Evolutionary conservation across 2,329 filamentous ascomycete species (phyloP), one percentile per base, ranked within the genome.

Genomic region (Trichoderma hamatum): DNA sequence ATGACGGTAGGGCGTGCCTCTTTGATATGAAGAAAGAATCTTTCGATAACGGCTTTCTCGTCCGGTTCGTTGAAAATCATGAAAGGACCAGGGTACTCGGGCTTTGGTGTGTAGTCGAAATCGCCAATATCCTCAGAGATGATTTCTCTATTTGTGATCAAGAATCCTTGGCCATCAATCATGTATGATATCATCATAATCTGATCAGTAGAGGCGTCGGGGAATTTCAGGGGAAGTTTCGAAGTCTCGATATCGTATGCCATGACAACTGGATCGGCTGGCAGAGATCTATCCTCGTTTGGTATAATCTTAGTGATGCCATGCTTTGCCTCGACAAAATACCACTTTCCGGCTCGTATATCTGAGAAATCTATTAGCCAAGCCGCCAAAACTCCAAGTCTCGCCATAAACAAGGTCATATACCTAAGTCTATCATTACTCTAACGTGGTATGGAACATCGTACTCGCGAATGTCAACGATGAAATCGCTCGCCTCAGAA

Each of bases 181-280:
- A 99, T 99, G 83, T 99, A 99, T 36, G 96, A 99, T 79, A 99
- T 95, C 96, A 99, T 99, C 94, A 99, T 99, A 77, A 99, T 91
- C 78, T 97, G 95, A 81, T 99, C 96, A 72, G 97, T 90, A 4
- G 94, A 88, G 1, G 96, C 90, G 77, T 99, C 96, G 30, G 96
- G 96, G 74, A 99, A 99, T 79, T 99, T 99, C 67, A 99, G 84
- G 1, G 96, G 96, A 19, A 96, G 84, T 77, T 99, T 99, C 5
- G 93, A 95, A 2, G 96, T 99, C 81, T 99, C 96, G 76, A 99
- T 99, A 89, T 99, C 96, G 81, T 90, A 99, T n/a, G 96, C 96
- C 86, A 99, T 91, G 24, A 99, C 92, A n/a, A 98, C 92, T 1
- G 96, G 96, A 76, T 99, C 96, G 26, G 96, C 94, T 80, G 94